These are phyloP conservation scores for Fusarium aywerte DNA, from an alignment of 2,329 filamentous ascomycete genomes.

Conservation along the genomic window DNA sequence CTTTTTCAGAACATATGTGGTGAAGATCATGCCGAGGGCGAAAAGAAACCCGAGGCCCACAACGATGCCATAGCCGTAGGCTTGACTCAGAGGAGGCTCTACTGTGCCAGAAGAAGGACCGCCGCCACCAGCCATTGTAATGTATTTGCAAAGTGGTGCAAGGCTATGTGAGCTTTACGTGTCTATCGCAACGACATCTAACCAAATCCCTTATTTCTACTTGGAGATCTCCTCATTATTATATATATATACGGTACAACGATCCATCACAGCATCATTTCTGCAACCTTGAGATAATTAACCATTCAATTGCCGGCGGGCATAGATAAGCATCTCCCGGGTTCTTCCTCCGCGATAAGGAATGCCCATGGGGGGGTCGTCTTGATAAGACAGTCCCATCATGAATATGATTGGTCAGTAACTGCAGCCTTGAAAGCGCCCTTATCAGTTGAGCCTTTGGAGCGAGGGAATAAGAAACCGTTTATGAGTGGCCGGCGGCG, in stretches of 20 bases:
- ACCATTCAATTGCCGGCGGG: conserved; percentile 15
- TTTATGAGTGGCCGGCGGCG: conserved; percentile 20
- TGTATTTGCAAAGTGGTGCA: neutral
- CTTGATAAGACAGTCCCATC: conserved; percentile 8
- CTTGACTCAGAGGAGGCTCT: conserved; percentile 60
- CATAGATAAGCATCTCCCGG: conserved; percentile 19
- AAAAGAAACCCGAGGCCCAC: conserved; percentile 79
- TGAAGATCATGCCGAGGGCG: conserved; percentile 71
- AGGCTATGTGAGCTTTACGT: neutral
- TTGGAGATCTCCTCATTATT: neutral
- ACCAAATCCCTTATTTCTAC: rapidly evolving
- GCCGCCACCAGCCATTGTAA: conserved; percentile 34
- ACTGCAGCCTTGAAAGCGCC: neutral
- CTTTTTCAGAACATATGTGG: conserved; percentile 33
- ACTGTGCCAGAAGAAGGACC: conserved; percentile 33
- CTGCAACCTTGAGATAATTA: conserved; percentile 10
- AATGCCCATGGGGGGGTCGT: conserved; percentile 4
- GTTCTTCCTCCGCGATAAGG: conserved; percentile 1
- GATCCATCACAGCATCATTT: neutral
- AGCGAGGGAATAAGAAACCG: conserved; percentile 4
- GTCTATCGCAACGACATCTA: conserved; percentile 1
- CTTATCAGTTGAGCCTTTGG: conserved; percentile 14
- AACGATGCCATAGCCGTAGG: conserved; percentile 81
- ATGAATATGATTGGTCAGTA: conserved; percentile 2
- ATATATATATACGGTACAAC: neutral